Conservation (phyloP, 352 stramenopile genomes). For the Pythium vanterpoolii region DNA sequence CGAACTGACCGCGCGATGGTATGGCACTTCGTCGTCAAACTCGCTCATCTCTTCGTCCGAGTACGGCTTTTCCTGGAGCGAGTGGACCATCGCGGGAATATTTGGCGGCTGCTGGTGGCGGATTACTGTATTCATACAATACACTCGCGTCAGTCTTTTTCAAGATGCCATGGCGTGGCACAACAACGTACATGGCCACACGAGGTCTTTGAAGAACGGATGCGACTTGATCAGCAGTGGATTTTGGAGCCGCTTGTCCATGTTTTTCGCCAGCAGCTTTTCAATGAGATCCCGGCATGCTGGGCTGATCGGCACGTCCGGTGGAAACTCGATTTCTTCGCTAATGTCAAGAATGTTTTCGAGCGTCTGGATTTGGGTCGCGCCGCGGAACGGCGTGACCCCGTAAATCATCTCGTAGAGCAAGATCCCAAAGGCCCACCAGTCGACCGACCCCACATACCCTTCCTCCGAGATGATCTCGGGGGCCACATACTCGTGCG, state of each 20-base stretch:
- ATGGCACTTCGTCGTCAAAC: constrained; percentile 47
- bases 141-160: not conserved
- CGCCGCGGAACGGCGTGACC: constrained; percentile 46
- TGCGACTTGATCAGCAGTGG: constrained; percentile 90
- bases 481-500: constrained; percentile 61
- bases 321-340: constrained; percentile 47
- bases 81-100: constrained; percentile 37
- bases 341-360: constrained; percentile 46
- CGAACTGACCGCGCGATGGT: constrained; percentile 23
- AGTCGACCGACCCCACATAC: constrained; percentile 60
- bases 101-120: constrained; percentile 43
- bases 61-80: constrained; percentile 27
- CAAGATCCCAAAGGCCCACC: constrained; percentile 64
- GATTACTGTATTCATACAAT: constrained; percentile 27
- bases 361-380: constrained; percentile 40
- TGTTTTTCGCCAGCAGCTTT: constrained; percentile 30
- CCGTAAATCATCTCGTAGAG: constrained; percentile 63
- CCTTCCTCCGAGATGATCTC: constrained; percentile 61
- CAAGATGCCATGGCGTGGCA: not conserved
- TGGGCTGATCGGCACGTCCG: constrained; percentile 50
- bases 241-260: constrained; percentile 78
- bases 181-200: constrained; percentile 73
- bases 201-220: constrained; percentile 87
- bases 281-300: constrained; percentile 77
- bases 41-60: constrained; percentile 22